Base-by-base conservation (phyloP, 805 yeast species). In the Suhomyces faveliae region DNA sequence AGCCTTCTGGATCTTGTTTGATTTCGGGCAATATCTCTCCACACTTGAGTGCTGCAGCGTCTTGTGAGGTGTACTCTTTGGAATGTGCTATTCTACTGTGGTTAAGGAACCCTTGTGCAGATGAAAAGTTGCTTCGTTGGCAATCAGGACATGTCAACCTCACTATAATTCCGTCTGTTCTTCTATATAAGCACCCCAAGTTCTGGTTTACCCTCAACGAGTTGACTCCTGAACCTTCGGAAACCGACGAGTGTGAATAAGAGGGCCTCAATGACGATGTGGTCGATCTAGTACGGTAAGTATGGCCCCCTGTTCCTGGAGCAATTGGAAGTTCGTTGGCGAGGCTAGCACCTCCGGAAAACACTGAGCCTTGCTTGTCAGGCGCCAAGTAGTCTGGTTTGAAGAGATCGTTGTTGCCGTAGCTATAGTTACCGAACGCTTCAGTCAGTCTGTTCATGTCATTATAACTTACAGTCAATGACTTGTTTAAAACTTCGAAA, bases 61-160 rank as follows among this genome's bases (percentile, higher is more conserved):
- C 89, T 57, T 86, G 92, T 7, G 85, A 80, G 5, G 84, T 77
- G 52, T 78, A 86, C 48, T 83, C 88, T 47, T 77, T 79, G n/a
- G 79, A 69, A 61, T 87, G 95, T 7, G 90, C 86, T 21, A 85
- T 76, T 49, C 94, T 72, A 46, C 85, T 79, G 62, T 87, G 95
- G 61, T 86, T 87, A 30, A 86, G 74, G 55, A 87, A 85, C 12
- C 94, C 94, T 60, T 87, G 94, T 0, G 90, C 88, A 11, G 87
- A 80, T 7, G 88, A 83, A 59, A 87, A 87, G 51, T 85, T 87
- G 37, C 81, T 75, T 45, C 91, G 64, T 9, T 72, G 76, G 64
- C 96, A 87, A 43, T 75, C 78, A 1, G 83, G 79, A 61, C 96
- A 87, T 7, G 81, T 81, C 30, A 87, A 71, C 42, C 82, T 73